Evolutionary conservation across 352 stramenopile species (phyloP).

Genomic region (Phytophthora pistaciae): DNA sequence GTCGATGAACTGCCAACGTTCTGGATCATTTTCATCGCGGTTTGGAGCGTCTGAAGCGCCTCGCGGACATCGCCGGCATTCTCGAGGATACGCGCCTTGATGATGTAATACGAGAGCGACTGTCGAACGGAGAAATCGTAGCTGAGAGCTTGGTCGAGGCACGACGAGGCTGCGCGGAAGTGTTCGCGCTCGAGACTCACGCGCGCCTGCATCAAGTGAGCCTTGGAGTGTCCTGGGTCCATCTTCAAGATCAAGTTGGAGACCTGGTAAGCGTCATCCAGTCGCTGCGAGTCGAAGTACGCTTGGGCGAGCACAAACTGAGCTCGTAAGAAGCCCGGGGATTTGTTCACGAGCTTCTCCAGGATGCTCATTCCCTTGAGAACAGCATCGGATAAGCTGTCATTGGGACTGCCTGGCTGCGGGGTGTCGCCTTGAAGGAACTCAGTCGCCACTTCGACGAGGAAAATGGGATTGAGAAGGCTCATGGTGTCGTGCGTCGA

Average conservation of each 20-base stretch:
- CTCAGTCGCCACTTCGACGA: slow-evolving; percentile 88
- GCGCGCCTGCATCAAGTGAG: slow-evolving; percentile 86
- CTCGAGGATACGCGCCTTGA: slow-evolving; percentile 88
- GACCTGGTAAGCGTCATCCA: slow-evolving; percentile 86
- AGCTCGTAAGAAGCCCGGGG: slow-evolving; percentile 84
- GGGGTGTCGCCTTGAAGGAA: slow-evolving; percentile 65
- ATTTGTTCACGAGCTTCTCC: slow-evolving; percentile 86
- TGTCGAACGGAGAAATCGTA: slow-evolving; percentile 91
- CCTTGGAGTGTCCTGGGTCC: slow-evolving; percentile 74
- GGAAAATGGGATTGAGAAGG: slow-evolving; percentile 89
- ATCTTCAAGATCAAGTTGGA: slow-evolving; percentile 84
- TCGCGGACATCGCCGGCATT: slow-evolving; percentile 83
- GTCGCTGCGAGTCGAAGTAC: slow-evolving; percentile 71
- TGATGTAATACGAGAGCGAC: slow-evolving; percentile 87
- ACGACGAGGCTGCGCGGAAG: slow-evolving; percentile 68
- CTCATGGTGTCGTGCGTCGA: slow-evolving; percentile 83
- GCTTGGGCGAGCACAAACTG: slow-evolving; percentile 87
- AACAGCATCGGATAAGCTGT: slow-evolving; percentile 15
- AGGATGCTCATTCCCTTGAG: slow-evolving; percentile 66
- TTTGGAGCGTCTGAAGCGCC: slow-evolving; percentile 79
- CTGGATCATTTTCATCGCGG: slow-evolving; percentile 76
- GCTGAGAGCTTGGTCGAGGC: slow-evolving; percentile 90
- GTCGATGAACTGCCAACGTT: slow-evolving; percentile 11
- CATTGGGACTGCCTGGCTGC: slow-evolving; percentile 14
- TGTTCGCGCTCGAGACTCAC: slow-evolving; percentile 86